Evolutionary conservation across 2,329 filamentous ascomycete genomes (phyloP), one percentile per base, ranked within the genome.

Genomic region (Ophiostoma sp.): DNA sequence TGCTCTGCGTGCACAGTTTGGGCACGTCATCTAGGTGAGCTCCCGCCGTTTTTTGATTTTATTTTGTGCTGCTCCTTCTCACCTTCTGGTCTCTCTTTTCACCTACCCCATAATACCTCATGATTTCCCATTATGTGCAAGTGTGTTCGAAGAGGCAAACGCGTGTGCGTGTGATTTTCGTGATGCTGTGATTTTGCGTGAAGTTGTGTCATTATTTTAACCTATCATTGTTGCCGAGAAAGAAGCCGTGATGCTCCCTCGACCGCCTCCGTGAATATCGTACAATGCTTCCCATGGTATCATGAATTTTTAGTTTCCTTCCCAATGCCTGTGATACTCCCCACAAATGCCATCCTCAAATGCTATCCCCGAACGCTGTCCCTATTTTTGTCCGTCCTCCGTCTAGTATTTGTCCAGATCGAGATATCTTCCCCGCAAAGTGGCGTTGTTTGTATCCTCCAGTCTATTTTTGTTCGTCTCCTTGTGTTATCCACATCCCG

Each of bases 251-350:
- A 48, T 17, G 42, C 31, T 31, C 7, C 31, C 7, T 39, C 57
- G 31, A 61, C 11, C n/a, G 9, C 42, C 36, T 64, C 33, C 22
- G 61, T 45, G 12, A 28, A 66, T 69, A 69, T 69, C 66, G 66
- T 69, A 69, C 66, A 69, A 33, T 52, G 66, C 45, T 28, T 36
- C 15, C 64, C 45, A 69, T 69, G 66, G 66, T 69, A 69, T 69
- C 66, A 52, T 69, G 28, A 31, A 33, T 68, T 50, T 33, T 6
- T 19, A 17, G 11, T 42, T 15, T 22, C 42, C 2, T 33, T 36
- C 63, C 63, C 39, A 5, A 15, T 69, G 15, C 8, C 28, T 22
- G n/a, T 48, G 6, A 61, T 61, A 28, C 55, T 28, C 55, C 33
- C 33, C n/a, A 19, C 12, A n/a, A 42, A 12, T n/a, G 11, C 7